Conservation (phyloP, 2,329 filamentous ascomycete genomes). For the Coniochaeta pulveracea region DNA sequence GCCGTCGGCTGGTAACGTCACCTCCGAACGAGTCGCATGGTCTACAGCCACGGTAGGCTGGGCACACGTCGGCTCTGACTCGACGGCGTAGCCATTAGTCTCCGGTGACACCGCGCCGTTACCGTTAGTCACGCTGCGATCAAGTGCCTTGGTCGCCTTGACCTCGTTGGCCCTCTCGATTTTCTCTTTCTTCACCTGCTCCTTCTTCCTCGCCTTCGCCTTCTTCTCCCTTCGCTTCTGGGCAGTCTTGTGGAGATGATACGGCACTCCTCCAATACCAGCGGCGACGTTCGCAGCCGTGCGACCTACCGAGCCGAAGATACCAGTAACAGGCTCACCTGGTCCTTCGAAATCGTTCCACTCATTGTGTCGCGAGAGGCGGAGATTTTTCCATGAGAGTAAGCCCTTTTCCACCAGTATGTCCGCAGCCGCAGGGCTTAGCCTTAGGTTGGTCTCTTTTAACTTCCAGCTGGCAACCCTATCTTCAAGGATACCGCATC, state of each 20-base stretch:
- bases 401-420: slow-evolving; percentile 50
- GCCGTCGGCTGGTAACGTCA: neutral
- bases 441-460: slow-evolving; percentile 45
- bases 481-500: slow-evolving; percentile 54
- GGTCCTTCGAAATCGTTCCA: slow-evolving; percentile 73
- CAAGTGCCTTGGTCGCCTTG: neutral
- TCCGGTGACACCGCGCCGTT: neutral
- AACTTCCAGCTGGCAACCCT: slow-evolving; percentile 55
- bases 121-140: neutral
- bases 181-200: slow-evolving; percentile 13
- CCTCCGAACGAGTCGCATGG: slow-evolving; percentile 3
- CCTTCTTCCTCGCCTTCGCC: slow-evolving; percentile 26
- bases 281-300: slow-evolving; percentile 46
- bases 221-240: slow-evolving; percentile 41
- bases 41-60: slow-evolving; percentile 4
- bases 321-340: slow-evolving; percentile 59
- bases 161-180: slow-evolving; percentile 5
- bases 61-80: neutral
- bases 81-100: neutral
- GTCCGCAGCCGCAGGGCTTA: slow-evolving; percentile 55
- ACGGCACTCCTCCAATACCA: slow-evolving; percentile 55
- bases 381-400: slow-evolving; percentile 50
- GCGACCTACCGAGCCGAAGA: slow-evolving; percentile 48
- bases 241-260: slow-evolving; percentile 45
- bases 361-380: slow-evolving; percentile 54